Percentiles rank a stretch among this genome's conserved stretches.
Evolutionary conservation across 2,329 filamentous ascomycete species (phyloP).

Genomic region (Aspergillus transmontanensis): DNA sequence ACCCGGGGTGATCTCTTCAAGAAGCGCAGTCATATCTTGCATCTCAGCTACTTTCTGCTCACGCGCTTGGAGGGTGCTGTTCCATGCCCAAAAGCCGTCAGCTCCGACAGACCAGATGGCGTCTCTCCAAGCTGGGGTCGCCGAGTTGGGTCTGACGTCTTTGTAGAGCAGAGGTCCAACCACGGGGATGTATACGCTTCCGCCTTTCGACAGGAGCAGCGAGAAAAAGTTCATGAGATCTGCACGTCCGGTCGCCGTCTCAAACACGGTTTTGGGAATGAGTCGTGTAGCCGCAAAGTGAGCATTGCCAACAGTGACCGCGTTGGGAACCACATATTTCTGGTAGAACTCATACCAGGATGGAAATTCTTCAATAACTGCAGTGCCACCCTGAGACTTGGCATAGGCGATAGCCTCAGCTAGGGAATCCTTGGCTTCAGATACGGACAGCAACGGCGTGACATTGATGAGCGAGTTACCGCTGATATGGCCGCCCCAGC

Average conservation of each 20-base stretch:
- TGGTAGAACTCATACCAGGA: slow-evolving; percentile 23
- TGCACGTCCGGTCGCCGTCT: slow-evolving; percentile 14
- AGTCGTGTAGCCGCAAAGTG: slow-evolving; percentile 22
- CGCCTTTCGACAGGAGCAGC: slow-evolving; percentile 6
- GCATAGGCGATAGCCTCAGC: slow-evolving; percentile 14
- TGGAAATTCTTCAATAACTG: slow-evolving; percentile 17
- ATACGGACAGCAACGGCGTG: slow-evolving; percentile 17
- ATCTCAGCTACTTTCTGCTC: slow-evolving; percentile 13
- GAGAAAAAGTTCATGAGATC: slow-evolving; percentile 18
- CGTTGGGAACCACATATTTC: slow-evolving; percentile 19
- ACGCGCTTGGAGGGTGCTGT: slow-evolving; percentile 13
- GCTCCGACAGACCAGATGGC: slow-evolving; percentile 20
- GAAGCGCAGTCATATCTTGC: slow-evolving; percentile 12
- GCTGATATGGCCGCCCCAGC: slow-evolving; percentile 27
- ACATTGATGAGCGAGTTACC: slow-evolving; percentile 20
- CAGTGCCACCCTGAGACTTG: slow-evolving; percentile 15
- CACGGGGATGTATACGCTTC: slow-evolving; percentile 19
- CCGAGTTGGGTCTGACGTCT: slow-evolving; percentile 17
- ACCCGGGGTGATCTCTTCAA: slow-evolving; percentile 19
- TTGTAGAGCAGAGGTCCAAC: slow-evolving; percentile 20
- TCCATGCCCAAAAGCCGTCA: slow-evolving; percentile 18
- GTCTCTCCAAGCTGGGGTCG: slow-evolving; percentile 22
- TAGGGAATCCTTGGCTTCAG: slow-evolving; percentile 18
- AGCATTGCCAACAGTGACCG: slow-evolving; percentile 20
- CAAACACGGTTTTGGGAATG: slow-evolving; percentile 18